phyloP scores from a whole-genome alignment of 805 yeast species.

The Wickerhamiella allomyrinae region DNA sequence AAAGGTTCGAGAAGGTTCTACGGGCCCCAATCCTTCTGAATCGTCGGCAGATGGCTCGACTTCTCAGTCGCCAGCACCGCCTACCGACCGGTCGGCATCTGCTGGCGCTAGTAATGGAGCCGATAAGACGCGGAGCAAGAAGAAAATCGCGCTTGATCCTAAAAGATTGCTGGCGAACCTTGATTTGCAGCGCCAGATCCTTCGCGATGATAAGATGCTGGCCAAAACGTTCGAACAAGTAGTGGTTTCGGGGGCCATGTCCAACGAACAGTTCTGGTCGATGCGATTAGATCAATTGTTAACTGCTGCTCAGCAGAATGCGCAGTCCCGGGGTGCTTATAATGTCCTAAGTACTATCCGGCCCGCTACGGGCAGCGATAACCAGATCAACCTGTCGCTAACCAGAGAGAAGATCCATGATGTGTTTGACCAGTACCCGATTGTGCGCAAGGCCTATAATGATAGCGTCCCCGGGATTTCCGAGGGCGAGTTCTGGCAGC shows the following conservation, averaged over 20 bases:
- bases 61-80: constrained; percentile 33
- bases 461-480: constrained; percentile 81
- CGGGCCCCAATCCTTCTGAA: constrained; percentile 51
- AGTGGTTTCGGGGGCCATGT: constrained; percentile 54
- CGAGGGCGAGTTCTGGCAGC: constrained; percentile 92
- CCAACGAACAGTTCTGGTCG: constrained; percentile 77
- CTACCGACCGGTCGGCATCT: constrained; percentile 4
- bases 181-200: constrained; percentile 62
- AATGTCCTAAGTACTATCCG: constrained; percentile 87
- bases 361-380: constrained; percentile 86
- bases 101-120: background rate
- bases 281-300: constrained; percentile 65
- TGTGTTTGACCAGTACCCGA: constrained; percentile 84
- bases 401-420: constrained; percentile 82
- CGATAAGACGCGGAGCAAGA: background rate
- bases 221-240: constrained; percentile 72
- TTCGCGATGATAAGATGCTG: constrained; percentile 53
- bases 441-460: constrained; percentile 73
- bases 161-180: constrained; percentile 51
- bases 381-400: constrained; percentile 82
- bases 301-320: constrained; percentile 69
- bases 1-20: constrained; percentile 38
- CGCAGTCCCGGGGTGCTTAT: constrained; percentile 85
- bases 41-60: no score
- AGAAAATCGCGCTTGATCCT: constrained; percentile 33